Evolutionary conservation across 1,284 basidiomycete genomes (phyloP).

Genomic region (Naganishia liquefaciens): DNA sequence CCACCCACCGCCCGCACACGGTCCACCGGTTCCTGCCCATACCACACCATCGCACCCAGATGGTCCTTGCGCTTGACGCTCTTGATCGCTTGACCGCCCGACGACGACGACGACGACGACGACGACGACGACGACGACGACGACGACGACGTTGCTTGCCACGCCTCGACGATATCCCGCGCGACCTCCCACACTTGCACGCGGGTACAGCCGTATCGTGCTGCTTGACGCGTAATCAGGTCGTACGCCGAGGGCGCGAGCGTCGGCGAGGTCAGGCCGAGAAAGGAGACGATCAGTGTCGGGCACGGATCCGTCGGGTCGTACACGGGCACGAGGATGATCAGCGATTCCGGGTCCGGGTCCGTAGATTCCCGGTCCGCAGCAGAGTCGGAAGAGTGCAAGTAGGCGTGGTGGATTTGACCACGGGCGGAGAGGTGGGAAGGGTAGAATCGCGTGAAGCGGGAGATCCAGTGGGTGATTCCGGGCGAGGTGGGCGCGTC

Average conservation of each 20-base stretch:
- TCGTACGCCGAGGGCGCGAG: not conserved
- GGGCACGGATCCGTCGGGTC: not conserved
- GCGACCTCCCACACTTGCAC: constrained; percentile 15
- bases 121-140: too few relatives aligned
- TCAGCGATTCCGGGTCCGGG: not conserved
- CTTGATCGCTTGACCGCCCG: not conserved
- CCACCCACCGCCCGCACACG: constrained; percentile 9
- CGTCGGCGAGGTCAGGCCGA: not conserved
- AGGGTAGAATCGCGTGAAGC: not conserved
- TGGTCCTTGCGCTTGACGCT: constrained; percentile 15
- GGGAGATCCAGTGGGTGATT: constrained; percentile 9
- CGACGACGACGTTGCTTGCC: constrained; percentile 6
- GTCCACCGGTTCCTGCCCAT: constrained; percentile 4
- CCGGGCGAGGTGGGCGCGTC: constrained; percentile 23
- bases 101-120: too few relatives aligned
- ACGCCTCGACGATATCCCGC: not conserved
- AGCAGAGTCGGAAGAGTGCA: too few relatives aligned
- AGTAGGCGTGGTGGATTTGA: constrained; percentile 10
- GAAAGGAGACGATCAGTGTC: constrained; percentile 12
- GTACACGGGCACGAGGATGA: constrained; percentile 1
- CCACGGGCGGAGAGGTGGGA: not conserved
- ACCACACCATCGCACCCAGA: constrained; percentile 30
- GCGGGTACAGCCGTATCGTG: not conserved
- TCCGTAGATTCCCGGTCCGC: constrained; percentile 3
- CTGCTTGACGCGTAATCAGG: not conserved